Evolutionary conservation across 2,329 filamentous ascomycete genomes (phyloP).

Genomic region (Xylariaceae sp.): DNA sequence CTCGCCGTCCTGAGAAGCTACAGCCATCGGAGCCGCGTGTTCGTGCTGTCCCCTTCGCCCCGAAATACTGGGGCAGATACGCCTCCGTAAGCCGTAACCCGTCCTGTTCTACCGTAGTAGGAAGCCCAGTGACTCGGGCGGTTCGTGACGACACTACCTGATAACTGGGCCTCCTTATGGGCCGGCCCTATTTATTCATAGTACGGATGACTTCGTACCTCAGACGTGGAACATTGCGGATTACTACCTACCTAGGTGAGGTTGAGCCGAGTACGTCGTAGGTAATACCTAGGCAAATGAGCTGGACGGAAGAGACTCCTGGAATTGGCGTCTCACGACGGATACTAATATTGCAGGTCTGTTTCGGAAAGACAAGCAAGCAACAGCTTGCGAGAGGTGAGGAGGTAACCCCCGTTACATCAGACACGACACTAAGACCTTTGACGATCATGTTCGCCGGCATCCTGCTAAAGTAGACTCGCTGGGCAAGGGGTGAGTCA

Average conservation of each 20-base stretch:
- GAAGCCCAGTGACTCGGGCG: constrained; percentile 15
- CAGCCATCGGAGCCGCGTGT: constrained; percentile 13
- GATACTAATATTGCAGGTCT: background rate
- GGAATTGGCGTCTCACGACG: background rate
- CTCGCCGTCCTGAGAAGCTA: constrained; percentile 3
- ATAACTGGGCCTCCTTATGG: too few species aligned
- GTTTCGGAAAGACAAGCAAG: constrained; percentile 2
- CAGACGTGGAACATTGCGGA: too few species aligned
- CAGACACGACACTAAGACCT: background rate
- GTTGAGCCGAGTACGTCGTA: background rate
- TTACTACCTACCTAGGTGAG: background rate
- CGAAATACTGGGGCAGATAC: constrained; percentile 17
- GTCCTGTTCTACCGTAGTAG: constrained; percentile 14
- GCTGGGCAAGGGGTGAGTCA: constrained; percentile 5
- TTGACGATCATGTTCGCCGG: constrained; percentile 5
- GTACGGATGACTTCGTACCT: too few species aligned
- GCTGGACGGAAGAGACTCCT: constrained; percentile 4
- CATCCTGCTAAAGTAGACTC: background rate
- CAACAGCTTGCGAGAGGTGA: constrained; percentile 4
- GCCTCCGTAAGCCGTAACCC: constrained; percentile 12
- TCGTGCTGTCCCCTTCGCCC: constrained; percentile 5
- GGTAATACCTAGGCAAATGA: background rate
- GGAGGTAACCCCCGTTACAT: constrained; percentile 3
- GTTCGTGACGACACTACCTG: background rate
- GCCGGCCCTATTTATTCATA: too few species aligned